Conservation (phyloP, 805 yeast genomes). For the Yamadazyma philogaea region DNA sequence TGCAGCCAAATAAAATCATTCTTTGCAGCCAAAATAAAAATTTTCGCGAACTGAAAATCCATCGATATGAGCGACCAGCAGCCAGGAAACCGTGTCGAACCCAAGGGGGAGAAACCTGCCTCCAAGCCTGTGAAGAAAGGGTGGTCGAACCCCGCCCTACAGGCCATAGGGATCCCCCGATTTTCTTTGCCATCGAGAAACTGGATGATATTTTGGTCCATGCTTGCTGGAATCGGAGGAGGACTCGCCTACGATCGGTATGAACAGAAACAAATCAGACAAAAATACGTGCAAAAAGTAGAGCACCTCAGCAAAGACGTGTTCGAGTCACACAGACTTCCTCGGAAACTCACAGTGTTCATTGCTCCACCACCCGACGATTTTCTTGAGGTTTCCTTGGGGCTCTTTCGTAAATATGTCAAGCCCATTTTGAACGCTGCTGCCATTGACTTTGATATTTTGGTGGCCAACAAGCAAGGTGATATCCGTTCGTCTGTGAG, state of each 20-base stretch:
- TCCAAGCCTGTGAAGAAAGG: conserved; percentile 32
- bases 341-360: conserved; percentile 77
- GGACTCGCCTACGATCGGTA: conserved; percentile 76
- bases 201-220: conserved; percentile 87
- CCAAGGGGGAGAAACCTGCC: conserved; percentile 1
- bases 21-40: conserved; percentile 5
- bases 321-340: conserved; percentile 47
- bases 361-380: conserved; percentile 98
- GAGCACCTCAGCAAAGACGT: conserved; percentile 46
- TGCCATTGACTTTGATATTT: conserved; percentile 78
- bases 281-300: conserved; percentile 62
- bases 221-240: conserved; percentile 64
- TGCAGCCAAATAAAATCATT: too few relatives aligned
- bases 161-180: conserved; percentile 80
- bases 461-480: conserved; percentile 82
- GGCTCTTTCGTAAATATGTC: conserved; percentile 70
- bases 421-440: conserved; percentile 85
- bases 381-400: conserved; percentile 68
- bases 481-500: conserved; percentile 81
- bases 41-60: conserved; percentile 1
- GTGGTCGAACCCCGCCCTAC: conserved; percentile 73
- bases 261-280: conserved; percentile 64
- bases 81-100: background rate
- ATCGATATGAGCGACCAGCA: conserved; percentile 2
- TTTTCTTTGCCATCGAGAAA: conserved; percentile 82